Percentiles rank a stretch among this genome's conserved stretches.
Conservation (phyloP, 208 protist genomes). For the Crithidia acanthocephali region DNA sequence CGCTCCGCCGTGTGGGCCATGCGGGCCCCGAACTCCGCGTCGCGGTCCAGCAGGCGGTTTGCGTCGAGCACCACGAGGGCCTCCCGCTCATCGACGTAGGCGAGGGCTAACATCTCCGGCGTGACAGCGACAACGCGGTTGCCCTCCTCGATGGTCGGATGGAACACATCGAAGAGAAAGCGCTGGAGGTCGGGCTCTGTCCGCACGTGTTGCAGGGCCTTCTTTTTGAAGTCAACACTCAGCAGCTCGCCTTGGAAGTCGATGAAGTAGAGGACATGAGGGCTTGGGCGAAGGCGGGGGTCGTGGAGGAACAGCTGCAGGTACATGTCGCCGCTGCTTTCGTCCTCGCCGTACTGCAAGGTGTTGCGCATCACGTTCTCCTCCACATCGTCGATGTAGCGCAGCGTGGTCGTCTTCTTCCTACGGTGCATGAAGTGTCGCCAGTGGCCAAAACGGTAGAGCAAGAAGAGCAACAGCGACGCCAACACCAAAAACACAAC, state of each 20-base stretch:
- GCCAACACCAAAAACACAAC: slow-evolving; percentile 52
- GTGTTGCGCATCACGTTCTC: background rate
- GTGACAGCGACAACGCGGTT: slow-evolving; percentile 3
- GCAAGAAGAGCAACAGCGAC: slow-evolving; percentile 40
- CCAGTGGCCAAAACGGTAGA: slow-evolving; percentile 40
- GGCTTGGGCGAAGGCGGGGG: slow-evolving; percentile 27
- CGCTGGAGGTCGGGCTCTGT: slow-evolving; percentile 33
- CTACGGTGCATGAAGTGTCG: background rate
- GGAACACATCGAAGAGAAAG: slow-evolving; percentile 27
- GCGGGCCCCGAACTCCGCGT: slow-evolving; percentile 44
- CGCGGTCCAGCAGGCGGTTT: slow-evolving; percentile 51
- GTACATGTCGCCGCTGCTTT: slow-evolving; percentile 11
- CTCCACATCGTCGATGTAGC: slow-evolving; percentile 20
- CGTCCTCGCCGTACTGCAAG: background rate
- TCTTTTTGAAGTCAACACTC: slow-evolving; percentile 46
- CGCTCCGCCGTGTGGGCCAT: slow-evolving; percentile 56
- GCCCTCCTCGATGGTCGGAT: slow-evolving; percentile 27
- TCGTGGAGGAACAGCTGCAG: slow-evolving; percentile 25
- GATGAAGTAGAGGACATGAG: slow-evolving; percentile 54
- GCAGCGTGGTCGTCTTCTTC: slow-evolving; percentile 5
- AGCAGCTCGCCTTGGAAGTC: slow-evolving; percentile 42
- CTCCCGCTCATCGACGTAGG: slow-evolving; percentile 26
- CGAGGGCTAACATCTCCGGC: slow-evolving; percentile 33
- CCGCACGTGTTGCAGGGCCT: slow-evolving; percentile 5
- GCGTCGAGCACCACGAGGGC: slow-evolving; percentile 54